Percentiles rank a stretch among this genome's conserved stretches.
These are phyloP conservation scores for Boletellus ananiceps DNA, from an alignment of 768 basidiomycete species.

Conservation along the genomic window DNA sequence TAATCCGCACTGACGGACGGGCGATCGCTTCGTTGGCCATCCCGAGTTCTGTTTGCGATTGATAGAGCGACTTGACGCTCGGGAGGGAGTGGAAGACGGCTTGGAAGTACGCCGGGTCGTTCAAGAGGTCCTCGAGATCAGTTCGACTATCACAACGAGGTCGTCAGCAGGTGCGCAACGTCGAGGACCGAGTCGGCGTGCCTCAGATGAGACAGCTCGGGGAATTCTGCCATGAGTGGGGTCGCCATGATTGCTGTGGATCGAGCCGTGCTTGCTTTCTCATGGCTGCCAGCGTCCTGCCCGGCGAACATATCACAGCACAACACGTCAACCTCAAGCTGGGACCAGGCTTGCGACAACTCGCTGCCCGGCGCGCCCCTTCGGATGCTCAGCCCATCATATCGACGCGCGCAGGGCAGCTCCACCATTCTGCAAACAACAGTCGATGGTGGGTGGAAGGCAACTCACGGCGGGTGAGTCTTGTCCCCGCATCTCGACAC, in stretches of 20 bases:
- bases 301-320: constrained; percentile 74
- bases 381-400: constrained; percentile 29
- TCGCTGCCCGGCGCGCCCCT: constrained; percentile 28
- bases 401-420: constrained; percentile 65
- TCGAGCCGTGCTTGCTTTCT: constrained; percentile 2
- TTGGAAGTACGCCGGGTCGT: constrained; percentile 81
- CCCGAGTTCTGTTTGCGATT: constrained; percentile 72
- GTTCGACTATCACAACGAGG: constrained; percentile 53
- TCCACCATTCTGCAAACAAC: constrained; percentile 66
- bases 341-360: constrained; percentile 75
- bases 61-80: constrained; percentile 68
- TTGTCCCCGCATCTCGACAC: not conserved
- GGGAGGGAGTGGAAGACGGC: constrained; percentile 79
- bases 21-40: constrained; percentile 85
- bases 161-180: constrained; percentile 7
- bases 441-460: constrained; percentile 88
- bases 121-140: constrained; percentile 85
- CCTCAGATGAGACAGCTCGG: constrained; percentile 71
- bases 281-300: constrained; percentile 62
- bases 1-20: constrained; percentile 45
- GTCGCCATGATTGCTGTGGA: constrained; percentile 23
- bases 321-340: constrained; percentile 79
- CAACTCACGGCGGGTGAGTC: constrained; percentile 74
- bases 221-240: constrained; percentile 58
- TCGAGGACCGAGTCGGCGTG: constrained; percentile 33